Conservation (phyloP, 352 stramenopile species). For the Globisporangium solare region DNA sequence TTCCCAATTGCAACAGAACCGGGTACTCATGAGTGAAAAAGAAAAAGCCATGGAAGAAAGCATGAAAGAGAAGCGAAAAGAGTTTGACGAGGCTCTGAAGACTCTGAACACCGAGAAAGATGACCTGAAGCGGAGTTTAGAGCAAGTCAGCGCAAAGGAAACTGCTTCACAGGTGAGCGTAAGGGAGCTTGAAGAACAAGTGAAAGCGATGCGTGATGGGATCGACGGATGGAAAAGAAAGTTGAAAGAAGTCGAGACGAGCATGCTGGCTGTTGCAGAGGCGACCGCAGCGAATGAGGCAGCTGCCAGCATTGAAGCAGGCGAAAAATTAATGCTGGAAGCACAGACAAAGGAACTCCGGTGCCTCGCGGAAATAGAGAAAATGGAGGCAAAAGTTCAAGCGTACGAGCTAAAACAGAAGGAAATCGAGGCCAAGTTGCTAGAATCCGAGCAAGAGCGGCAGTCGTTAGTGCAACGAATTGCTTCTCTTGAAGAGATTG, state of each 20-base stretch:
- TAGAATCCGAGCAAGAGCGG: slow-evolving; percentile 33
- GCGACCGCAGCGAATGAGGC: slow-evolving; percentile 2
- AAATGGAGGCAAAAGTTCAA: slow-evolving; percentile 60
- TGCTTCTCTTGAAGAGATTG: slow-evolving; percentile 52
- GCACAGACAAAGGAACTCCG: slow-evolving; percentile 73
- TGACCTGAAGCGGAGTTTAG: slow-evolving; percentile 33
- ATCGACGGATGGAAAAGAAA: slow-evolving; percentile 37
- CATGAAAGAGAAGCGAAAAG: slow-evolving; percentile 33
- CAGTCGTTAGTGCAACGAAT: slow-evolving; percentile 36
- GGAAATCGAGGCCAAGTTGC: slow-evolving; percentile 23
- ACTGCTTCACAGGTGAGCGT: slow-evolving; percentile 24
- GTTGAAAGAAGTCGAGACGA: slow-evolving; percentile 20
- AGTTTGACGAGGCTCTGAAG: slow-evolving; percentile 25
- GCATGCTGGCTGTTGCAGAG: slow-evolving; percentile 4
- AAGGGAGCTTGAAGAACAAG: slow-evolving; percentile 29
- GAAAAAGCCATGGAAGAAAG: slow-evolving; percentile 34
- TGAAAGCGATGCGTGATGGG: slow-evolving; percentile 30
- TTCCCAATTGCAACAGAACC: slow-evolving; percentile 44
- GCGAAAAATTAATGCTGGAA: slow-evolving; percentile 55
- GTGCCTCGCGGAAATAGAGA: slow-evolving; percentile 61
- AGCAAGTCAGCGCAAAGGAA: slow-evolving; percentile 29
- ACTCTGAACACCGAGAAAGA: slow-evolving; percentile 36
- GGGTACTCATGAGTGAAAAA: slow-evolving; percentile 40
- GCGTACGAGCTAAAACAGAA: slow-evolving; percentile 36
- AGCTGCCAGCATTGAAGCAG: slow-evolving; percentile 22